A percentile compares a stretch with the other conserved stretches of the same genome.
Conservation (phyloP, 768 basidiomycete genomes). For the Lanmaoa rubissima region DNA sequence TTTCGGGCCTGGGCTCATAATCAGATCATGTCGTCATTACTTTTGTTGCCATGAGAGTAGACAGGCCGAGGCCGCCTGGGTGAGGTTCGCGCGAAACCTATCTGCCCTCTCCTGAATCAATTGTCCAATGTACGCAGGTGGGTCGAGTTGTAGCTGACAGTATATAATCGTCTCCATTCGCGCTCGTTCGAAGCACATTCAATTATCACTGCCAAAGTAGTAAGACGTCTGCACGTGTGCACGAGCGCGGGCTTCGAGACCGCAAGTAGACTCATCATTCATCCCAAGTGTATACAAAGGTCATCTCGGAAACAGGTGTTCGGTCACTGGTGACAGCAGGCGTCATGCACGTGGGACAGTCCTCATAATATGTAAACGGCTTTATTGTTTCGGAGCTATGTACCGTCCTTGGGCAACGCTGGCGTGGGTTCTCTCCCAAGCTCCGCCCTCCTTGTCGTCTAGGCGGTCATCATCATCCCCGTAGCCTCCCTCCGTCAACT, state of each 20-base stretch:
- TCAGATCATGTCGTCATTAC: not conserved
- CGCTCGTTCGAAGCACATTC: too few relatives aligned
- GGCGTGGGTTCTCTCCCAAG: not conserved
- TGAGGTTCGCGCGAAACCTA: not conserved
- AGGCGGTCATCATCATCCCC: not conserved
- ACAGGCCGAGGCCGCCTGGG: too few relatives aligned
- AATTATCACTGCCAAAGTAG: too few relatives aligned
- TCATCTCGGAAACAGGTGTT: not conserved
- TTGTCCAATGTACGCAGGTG: not conserved
- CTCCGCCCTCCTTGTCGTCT: not conserved
- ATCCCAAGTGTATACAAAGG: not conserved
- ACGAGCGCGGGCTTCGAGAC: too few relatives aligned
- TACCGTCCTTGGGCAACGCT: not conserved
- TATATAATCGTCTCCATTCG: not conserved
- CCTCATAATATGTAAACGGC: not conserved
- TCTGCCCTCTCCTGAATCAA: not conserved
- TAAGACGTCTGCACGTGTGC: too few relatives aligned
- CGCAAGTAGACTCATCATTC: not conserved
- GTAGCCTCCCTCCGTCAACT: not conserved
- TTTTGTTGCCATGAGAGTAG: not conserved
- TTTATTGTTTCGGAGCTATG: conserved; percentile 1
- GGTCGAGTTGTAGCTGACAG: not conserved
- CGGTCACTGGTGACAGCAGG: not conserved
- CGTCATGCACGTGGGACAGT: conserved; percentile 16
- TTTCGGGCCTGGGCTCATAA: fast-evolving